phyloP scores from a whole-genome alignment of 768 basidiomycete species.

The Suillus alpinus region DNA sequence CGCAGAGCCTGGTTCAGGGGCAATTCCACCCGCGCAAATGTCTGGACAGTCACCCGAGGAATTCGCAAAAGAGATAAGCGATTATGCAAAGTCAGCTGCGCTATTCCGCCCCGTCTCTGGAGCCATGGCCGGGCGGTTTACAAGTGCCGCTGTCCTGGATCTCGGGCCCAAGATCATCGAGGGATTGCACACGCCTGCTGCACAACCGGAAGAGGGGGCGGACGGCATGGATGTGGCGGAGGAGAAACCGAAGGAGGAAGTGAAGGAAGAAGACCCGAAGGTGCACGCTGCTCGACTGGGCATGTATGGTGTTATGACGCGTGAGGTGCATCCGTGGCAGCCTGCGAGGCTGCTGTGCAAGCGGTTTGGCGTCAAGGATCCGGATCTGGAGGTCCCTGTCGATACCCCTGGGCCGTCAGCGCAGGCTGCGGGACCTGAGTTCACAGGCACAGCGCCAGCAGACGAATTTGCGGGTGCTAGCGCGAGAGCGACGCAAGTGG shows the following conservation, averaged over 20 bases:
- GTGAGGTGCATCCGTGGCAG: slow-evolving; percentile 71
- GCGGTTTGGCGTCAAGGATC: slow-evolving; percentile 89
- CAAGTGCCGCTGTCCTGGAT: slow-evolving; percentile 73
- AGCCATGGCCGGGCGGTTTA: slow-evolving; percentile 95
- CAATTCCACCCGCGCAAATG: slow-evolving; percentile 48
- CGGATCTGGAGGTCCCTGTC: slow-evolving; percentile 54
- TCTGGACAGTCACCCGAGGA: slow-evolving; percentile 61
- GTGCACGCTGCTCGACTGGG: slow-evolving; percentile 80
- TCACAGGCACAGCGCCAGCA: slow-evolving; percentile 1
- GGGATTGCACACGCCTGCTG: slow-evolving; percentile 63
- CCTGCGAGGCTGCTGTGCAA: slow-evolving; percentile 89
- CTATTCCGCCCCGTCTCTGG: slow-evolving; percentile 91
- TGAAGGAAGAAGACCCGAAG: slow-evolving; percentile 69
- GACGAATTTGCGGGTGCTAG: not conserved
- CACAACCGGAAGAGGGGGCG: slow-evolving; percentile 38
- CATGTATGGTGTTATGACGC: slow-evolving; percentile 88
- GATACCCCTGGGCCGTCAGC: slow-evolving; percentile 28
- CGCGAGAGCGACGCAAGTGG: not conserved
- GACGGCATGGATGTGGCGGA: slow-evolving; percentile 44
- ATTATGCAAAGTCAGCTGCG: slow-evolving; percentile 83
- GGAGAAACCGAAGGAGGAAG: slow-evolving; percentile 29
- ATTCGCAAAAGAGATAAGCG: slow-evolving; percentile 79
- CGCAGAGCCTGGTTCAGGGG: slow-evolving; percentile 41
- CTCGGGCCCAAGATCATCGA: slow-evolving; percentile 57
- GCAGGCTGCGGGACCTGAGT: slow-evolving; percentile 15